phyloP scores from a whole-genome alignment of 1,284 basidiomycete species.

The Leccinum colubrinum region DNA sequence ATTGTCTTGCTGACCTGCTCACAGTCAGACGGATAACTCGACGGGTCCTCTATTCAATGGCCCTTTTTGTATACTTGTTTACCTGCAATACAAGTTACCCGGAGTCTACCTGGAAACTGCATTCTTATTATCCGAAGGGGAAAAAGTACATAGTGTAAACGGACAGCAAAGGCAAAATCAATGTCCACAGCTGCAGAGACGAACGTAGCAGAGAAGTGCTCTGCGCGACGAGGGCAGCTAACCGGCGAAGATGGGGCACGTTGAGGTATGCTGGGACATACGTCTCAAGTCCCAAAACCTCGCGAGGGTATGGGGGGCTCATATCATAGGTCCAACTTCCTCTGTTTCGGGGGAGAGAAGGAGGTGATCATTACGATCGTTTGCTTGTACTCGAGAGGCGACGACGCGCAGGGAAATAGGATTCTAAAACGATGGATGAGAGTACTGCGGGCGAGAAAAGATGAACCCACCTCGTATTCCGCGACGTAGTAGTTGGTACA shows the following conservation, averaged over 20 bases:
- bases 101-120: not conserved
- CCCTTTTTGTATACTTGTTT: not conserved
- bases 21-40: not conserved
- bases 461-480: constrained; percentile 82
- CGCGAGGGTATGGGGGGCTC: no score
- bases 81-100: constrained; percentile 1
- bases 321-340: constrained; percentile 29
- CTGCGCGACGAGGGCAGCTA: no score
- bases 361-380: no score
- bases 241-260: no score
- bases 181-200: no score
- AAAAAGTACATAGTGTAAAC: not conserved
- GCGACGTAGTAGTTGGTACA: constrained; percentile 98
- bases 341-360: no score
- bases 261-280: no score
- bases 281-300: no score
- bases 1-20: constrained; percentile 28
- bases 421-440: constrained; percentile 49
- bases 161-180: no score
- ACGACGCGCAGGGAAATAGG: constrained; percentile 89
- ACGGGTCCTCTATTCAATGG: not conserved
- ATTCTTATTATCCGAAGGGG: constrained; percentile 18
- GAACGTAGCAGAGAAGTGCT: no score
- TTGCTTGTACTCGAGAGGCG: no score
- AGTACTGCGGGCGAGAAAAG: constrained; percentile 3